These are phyloP conservation scores for Glutinoglossum americanum DNA, from an alignment of 495 filamentous ascomycete genomes.

Conservation along the genomic window DNA sequence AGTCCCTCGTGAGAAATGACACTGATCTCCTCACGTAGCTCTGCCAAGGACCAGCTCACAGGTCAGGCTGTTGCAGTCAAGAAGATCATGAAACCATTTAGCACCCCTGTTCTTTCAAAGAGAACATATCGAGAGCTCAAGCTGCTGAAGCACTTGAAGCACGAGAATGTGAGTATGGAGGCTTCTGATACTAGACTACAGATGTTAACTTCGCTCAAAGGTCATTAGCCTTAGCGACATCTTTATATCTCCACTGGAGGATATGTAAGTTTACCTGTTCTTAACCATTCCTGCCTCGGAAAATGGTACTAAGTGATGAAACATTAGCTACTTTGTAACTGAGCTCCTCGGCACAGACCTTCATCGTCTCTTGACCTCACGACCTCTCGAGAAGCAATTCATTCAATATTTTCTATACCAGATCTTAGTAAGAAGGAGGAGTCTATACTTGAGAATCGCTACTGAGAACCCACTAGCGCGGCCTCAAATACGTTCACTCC, in stretches of 20 bases:
- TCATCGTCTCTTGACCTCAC: constrained; percentile 81
- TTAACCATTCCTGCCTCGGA: not conserved
- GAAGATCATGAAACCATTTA: constrained; percentile 99
- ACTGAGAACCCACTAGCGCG: constrained; percentile 36
- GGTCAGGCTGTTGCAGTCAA: constrained; percentile 90
- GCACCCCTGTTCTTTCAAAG: constrained; percentile 91
- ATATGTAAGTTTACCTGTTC: constrained; percentile 50
- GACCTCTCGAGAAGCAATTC: constrained; percentile 96
- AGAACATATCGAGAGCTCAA: constrained; percentile 94
- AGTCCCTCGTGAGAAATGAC: not conserved
- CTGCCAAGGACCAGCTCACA: constrained; percentile 92
- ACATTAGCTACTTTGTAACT: constrained; percentile 79
- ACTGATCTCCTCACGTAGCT: constrained; percentile 29
- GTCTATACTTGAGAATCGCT: constrained; percentile 10
- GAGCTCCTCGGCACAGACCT: constrained; percentile 93
- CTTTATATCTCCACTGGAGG: constrained; percentile 96
- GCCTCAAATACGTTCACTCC: constrained; percentile 96
- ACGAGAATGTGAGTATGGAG: constrained; percentile 62
- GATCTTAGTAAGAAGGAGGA: constrained; percentile 44
- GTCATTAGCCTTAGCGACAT: constrained; percentile 97
- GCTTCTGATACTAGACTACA: not conserved
- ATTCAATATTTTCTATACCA: constrained; percentile 99
- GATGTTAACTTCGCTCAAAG: constrained; percentile 23
- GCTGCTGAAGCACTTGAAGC: constrained; percentile 83
- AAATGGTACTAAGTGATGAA: not conserved